phyloP scores from a whole-genome alignment of 306 rosid genomes.

The Quercus bicolor region DNA sequence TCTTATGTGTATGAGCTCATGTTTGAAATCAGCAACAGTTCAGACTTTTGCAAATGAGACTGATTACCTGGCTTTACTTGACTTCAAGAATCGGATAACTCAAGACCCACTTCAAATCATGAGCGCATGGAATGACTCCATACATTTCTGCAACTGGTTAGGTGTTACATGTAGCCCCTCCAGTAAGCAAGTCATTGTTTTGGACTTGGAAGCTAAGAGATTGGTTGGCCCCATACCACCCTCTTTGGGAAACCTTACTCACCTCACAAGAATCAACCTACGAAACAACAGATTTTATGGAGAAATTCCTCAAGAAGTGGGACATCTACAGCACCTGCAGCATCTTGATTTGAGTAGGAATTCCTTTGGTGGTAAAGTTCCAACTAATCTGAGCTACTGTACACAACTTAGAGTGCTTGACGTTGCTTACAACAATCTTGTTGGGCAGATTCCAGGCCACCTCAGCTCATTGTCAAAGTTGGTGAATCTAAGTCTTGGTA shows the following conservation, averaged over 20 bases:
- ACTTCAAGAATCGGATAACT: conserved; percentile 28
- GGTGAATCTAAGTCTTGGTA: not conserved
- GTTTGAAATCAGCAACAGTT: not conserved
- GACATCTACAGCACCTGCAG: conserved; percentile 16
- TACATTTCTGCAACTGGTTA: conserved; percentile 28
- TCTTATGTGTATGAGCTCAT: conserved; percentile 16
- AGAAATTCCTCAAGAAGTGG: conserved; percentile 23
- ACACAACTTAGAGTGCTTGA: not conserved
- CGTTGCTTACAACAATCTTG: not conserved
- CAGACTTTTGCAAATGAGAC: conserved; percentile 19
- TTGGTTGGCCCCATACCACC: conserved; percentile 27
- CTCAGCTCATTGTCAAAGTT: conserved; percentile 10
- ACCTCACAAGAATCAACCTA: conserved; percentile 20
- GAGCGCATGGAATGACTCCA: conserved; percentile 42
- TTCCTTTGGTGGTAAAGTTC: conserved; percentile 33
- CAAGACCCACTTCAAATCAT: conserved; percentile 32
- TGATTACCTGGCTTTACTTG: conserved; percentile 32
- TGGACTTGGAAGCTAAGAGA: conserved; percentile 15
- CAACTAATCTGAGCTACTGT: conserved; percentile 38
- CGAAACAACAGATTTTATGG: conserved; percentile 23
- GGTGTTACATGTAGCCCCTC: not conserved
- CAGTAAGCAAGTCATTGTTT: conserved; percentile 15
- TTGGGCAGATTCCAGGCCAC: conserved; percentile 12
- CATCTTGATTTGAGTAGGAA: conserved; percentile 15
- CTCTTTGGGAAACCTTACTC: conserved; percentile 44